phyloP scores from a whole-genome alignment of 495 filamentous ascomycete species.

The Daldinia concentrica region DNA sequence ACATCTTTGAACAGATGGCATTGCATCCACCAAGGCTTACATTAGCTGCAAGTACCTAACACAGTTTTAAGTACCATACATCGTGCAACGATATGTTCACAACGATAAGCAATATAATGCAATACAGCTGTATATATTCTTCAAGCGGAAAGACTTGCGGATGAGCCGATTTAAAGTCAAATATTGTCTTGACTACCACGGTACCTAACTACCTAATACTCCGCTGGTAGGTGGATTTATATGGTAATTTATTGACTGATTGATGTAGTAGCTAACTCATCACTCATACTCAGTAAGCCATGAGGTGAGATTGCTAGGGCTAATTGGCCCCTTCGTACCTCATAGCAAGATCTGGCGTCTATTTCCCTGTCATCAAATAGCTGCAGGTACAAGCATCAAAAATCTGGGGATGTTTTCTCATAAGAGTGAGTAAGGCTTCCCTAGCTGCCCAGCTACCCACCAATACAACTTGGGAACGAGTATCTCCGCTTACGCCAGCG shows the following conservation, averaged over 20 bases:
- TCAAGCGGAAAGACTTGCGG: neutral
- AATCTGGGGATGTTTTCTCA: constrained; percentile 6
- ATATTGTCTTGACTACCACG: no score
- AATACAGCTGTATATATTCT: neutral
- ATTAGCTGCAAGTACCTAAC: neutral
- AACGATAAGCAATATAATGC: neutral
- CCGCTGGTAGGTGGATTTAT: no score
- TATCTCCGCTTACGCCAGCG: constrained; percentile 20
- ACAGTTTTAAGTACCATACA: neutral
- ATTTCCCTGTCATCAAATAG: neutral
- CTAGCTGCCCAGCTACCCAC: neutral
- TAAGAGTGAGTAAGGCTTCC: constrained; percentile 9
- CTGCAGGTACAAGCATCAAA: constrained; percentile 23
- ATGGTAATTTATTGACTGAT: neutral
- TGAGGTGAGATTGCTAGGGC: constrained; percentile 1
- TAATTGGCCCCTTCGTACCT: constrained; percentile 3
- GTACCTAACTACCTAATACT: no score
- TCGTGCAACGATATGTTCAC: neutral
- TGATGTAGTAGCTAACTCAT: neutral
- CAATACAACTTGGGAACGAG: neutral
- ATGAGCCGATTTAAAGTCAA: neutral
- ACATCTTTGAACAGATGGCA: neutral
- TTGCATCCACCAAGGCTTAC: neutral
- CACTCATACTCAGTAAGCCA: constrained; percentile 1
- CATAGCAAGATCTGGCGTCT: neutral